Conservation (phyloP, 2,329 filamentous ascomycete species). For the Colletotrichum liriopes region DNA sequence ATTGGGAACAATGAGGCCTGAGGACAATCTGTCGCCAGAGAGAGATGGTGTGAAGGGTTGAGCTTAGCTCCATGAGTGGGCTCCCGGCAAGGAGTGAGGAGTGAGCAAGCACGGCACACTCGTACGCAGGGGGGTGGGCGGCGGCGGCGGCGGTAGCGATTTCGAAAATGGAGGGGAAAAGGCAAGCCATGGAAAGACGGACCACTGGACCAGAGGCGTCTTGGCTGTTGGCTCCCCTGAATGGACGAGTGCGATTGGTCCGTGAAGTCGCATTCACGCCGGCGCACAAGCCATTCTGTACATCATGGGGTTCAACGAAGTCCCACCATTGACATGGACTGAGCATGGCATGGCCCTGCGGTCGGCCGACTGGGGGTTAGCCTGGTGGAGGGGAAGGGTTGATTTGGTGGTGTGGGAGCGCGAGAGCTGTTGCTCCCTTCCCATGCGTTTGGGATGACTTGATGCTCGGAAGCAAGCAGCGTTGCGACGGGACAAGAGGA, state of each 20-base stretch:
- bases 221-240: conserved; percentile 29
- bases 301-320: conserved; percentile 42
- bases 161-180: conserved; percentile 5
- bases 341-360: conserved; percentile 33
- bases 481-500: conserved; percentile 9
- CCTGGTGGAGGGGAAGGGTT: background rate
- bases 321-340: conserved; percentile 24
- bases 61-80: conserved; percentile 25
- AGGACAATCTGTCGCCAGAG: background rate
- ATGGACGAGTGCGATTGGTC: conserved; percentile 32
- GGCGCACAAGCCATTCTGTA: conserved; percentile 31
- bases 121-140: background rate
- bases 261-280: conserved; percentile 20
- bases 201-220: conserved; percentile 21
- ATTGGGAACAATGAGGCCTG: conserved; percentile 4
- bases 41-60: conserved; percentile 37
- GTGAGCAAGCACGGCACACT: background rate
- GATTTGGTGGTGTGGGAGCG: conserved; percentile 19
- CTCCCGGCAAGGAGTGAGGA: background rate
- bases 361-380: conserved; percentile 12
- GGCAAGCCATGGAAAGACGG: conserved; percentile 10
- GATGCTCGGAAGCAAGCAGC: conserved; percentile 11
- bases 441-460: conserved; percentile 27
- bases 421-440: conserved; percentile 15
- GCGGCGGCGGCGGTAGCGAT: conserved; percentile 5